phyloP scores from a whole-genome alignment of 2,329 filamentous ascomycete species.

The Fusarium palustre region DNA sequence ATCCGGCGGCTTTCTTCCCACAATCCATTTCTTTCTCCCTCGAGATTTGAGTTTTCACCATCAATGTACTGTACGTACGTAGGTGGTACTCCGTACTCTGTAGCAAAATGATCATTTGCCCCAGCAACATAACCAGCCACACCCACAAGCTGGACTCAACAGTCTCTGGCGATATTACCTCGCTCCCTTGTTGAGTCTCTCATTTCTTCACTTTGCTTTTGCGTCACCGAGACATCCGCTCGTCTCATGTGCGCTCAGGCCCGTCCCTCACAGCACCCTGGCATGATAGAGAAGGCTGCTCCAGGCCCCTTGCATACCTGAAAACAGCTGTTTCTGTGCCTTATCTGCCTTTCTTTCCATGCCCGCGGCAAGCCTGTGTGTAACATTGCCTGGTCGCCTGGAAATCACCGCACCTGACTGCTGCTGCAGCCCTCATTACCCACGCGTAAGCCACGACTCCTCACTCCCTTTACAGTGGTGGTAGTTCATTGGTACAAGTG shows the following conservation, averaged over 20 bases:
- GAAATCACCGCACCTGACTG: not conserved
- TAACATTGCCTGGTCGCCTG: not conserved
- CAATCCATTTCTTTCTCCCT: not conserved
- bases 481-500: not conserved
- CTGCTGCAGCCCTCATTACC: not conserved
- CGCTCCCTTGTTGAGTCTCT: not conserved
- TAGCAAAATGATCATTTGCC: not conserved
- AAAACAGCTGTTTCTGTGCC: not conserved
- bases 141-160: not conserved
- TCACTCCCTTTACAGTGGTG: not conserved
- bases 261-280: not conserved
- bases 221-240: not conserved
- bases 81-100: too few relatives aligned
- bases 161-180: not conserved
- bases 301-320: not conserved
- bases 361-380: not conserved
- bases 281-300: not conserved
- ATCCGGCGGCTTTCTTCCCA: not conserved
- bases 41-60: not conserved
- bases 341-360: not conserved
- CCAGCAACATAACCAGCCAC: not conserved
- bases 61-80: not conserved
- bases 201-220: not conserved
- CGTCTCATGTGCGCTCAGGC: not conserved
- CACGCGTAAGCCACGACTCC: slow-evolving; percentile 20